phyloP scores from a whole-genome alignment of 1,284 basidiomycete species.

The Cryptococcus sp. region DNA sequence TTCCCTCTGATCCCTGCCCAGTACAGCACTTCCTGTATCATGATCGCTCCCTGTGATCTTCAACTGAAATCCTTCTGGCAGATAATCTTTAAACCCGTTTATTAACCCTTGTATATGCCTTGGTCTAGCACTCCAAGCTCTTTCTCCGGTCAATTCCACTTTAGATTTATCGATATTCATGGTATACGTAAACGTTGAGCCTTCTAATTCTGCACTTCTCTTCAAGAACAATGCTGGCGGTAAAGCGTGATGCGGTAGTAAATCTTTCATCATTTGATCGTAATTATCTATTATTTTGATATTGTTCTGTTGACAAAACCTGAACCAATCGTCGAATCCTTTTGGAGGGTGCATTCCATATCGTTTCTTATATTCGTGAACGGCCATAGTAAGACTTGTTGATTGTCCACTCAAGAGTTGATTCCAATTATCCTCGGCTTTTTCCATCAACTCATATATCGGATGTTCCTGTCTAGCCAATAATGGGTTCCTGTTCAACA shows the following conservation, averaged over 20 bases:
- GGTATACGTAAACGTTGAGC: slow-evolving; percentile 33
- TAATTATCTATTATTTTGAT: slow-evolving; percentile 73
- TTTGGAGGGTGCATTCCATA: slow-evolving; percentile 50
- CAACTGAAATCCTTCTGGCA: slow-evolving; percentile 37
- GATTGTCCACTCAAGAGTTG: slow-evolving; percentile 49
- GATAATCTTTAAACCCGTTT: slow-evolving; percentile 31
- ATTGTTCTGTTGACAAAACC: slow-evolving; percentile 63
- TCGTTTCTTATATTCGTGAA: slow-evolving; percentile 56
- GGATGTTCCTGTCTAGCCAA: slow-evolving; percentile 29
- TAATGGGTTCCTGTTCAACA: not conserved
- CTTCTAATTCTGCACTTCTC: slow-evolving; percentile 27
- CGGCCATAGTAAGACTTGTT: slow-evolving; percentile 54
- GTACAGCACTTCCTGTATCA: slow-evolving; percentile 43
- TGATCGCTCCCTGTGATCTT: slow-evolving; percentile 44
- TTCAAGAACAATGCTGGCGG: slow-evolving; percentile 32
- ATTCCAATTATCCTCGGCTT: slow-evolving; percentile 38
- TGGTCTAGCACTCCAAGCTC: slow-evolving; percentile 26
- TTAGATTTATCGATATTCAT: slow-evolving; percentile 24
- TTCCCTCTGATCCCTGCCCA: slow-evolving; percentile 46
- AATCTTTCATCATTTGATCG: slow-evolving; percentile 44
- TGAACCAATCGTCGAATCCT: slow-evolving; percentile 50
- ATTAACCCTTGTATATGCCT: slow-evolving; percentile 32
- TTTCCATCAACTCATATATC: slow-evolving; percentile 47
- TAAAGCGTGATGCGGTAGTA: slow-evolving; percentile 43
- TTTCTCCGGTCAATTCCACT: slow-evolving; percentile 27